Evolutionary conservation across 148 eudicot genomes (phyloP).

Genomic region (Fallopia convolvulus): DNA sequence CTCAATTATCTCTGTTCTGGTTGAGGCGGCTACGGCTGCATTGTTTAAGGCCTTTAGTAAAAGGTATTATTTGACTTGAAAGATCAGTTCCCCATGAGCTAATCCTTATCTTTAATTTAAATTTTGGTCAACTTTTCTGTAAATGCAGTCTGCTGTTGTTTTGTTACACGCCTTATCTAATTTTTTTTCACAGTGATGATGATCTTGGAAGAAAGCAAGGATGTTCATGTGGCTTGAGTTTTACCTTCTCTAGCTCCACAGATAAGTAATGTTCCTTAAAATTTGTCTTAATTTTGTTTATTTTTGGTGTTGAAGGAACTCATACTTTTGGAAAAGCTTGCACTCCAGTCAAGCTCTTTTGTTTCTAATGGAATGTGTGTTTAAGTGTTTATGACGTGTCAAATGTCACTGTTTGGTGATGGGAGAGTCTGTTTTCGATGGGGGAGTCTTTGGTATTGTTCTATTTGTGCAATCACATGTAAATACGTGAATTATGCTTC

Average conservation of each 20-base stretch:
- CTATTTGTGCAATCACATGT: neutral
- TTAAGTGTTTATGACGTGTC: neutral
- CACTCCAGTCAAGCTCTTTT: neutral
- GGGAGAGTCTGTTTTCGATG: neutral
- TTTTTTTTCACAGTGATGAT: constrained; percentile 34
- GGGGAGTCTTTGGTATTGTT: neutral
- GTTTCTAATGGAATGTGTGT: neutral
- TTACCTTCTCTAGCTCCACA: constrained; percentile 40
- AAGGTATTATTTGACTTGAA: constrained; percentile 37
- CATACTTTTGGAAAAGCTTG: neutral
- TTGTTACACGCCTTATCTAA: neutral
- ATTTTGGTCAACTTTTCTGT: neutral
- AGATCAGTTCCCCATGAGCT: neutral
- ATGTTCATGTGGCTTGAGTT: constrained; percentile 49
- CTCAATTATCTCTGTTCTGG: constrained; percentile 64
- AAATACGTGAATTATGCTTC: too few relatives aligned
- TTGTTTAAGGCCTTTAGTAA: constrained; percentile 35
- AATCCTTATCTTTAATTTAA: neutral
- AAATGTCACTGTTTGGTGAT: neutral
- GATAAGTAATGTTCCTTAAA: constrained; percentile 36
- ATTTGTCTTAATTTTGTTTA: neutral
- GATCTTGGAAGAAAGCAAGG: constrained; percentile 62
- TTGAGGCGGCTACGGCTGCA: too few relatives aligned
- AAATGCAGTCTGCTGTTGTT: neutral
- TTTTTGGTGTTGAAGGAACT: neutral